Evolutionary conservation across 2,329 filamentous ascomycete species (phyloP).

Genomic region (Fusarium proliferatum): DNA sequence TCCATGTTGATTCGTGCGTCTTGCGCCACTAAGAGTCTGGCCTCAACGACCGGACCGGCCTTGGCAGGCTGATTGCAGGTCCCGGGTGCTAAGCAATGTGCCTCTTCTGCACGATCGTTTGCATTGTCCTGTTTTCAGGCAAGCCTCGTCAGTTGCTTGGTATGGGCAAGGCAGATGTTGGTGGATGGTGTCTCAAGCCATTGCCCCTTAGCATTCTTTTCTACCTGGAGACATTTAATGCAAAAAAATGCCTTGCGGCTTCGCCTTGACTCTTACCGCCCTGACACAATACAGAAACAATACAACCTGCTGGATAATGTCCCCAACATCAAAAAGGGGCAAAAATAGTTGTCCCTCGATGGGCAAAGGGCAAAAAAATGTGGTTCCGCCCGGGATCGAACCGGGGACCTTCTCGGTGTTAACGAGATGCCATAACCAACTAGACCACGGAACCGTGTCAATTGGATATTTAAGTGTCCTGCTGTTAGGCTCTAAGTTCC

Average conservation of each 20-base stretch:
- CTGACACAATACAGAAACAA: no score
- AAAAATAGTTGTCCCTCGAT: rapidly evolving
- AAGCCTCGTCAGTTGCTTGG: neutral
- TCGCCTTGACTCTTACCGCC: rapidly evolving
- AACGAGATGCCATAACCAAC: conserved; percentile 35
- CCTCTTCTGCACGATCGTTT: neutral
- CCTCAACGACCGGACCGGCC: neutral
- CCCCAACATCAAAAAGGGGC: no score
- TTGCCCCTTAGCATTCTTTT: neutral
- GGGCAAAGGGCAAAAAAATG: neutral
- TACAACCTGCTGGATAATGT: rapidly evolving
- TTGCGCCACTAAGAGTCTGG: neutral
- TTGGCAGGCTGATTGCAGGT: neutral
- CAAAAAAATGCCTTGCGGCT: neutral
- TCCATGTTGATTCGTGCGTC: neutral
- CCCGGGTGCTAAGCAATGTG: neutral
- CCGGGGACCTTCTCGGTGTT: conserved; percentile 32
- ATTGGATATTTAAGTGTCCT: rapidly evolving
- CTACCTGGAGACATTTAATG: rapidly evolving
- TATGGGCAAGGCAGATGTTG: neutral
- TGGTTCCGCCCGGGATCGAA: conserved; percentile 32
- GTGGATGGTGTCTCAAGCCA: neutral
- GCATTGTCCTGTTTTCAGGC: neutral
- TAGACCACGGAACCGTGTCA: conserved; percentile 22
- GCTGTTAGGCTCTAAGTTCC: rapidly evolving